Percentiles rank a stretch among this genome's conserved stretches.
These are phyloP conservation scores for Chloranthus sessilifolius DNA, from an alignment of 164 flowering plant genomes.

Conservation along the genomic window DNA sequence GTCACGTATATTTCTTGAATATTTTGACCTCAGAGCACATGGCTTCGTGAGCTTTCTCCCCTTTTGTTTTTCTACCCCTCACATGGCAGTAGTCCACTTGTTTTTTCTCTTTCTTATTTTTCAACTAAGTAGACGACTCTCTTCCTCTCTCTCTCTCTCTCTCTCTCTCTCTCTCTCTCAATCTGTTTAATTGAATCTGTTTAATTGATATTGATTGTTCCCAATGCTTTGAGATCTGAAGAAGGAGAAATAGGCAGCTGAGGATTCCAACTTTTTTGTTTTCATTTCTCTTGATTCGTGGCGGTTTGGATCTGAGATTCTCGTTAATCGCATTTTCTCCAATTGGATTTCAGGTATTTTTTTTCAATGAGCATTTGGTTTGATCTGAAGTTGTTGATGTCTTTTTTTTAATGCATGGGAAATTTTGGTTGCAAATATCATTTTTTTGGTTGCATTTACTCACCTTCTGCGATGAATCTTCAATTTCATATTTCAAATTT, in stretches of 20 bases:
- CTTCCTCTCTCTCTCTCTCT: constrained; percentile 6
- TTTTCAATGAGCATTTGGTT: no score
- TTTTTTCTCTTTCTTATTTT: constrained; percentile 19
- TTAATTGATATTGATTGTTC: no score
- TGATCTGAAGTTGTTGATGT: no score
- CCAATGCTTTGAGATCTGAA: constrained; percentile 13
- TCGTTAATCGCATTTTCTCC: constrained; percentile 6
- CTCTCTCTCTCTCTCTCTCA: constrained; percentile 19
- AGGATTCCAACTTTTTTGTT: not conserved
- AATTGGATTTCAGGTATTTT: constrained; percentile 12
- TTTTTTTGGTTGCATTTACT: no score
- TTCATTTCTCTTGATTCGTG: not conserved
- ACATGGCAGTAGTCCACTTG: no score
- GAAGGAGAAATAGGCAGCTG: constrained; percentile 11
- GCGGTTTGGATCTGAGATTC: not conserved
- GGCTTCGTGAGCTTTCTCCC: constrained; percentile 36
- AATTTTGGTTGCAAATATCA: no score
- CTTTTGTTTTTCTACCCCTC: constrained; percentile 20
- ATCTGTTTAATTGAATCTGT: constrained; percentile 8
- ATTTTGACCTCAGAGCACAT: constrained; percentile 61
- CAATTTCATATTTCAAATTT: no score
- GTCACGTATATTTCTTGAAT: constrained; percentile 18
- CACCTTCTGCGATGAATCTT: no score
- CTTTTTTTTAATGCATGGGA: no score
- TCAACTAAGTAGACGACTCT: no score